phyloP scores from a whole-genome alignment of 139 green algal genomes.

The Chlamydomonas eustigma region DNA sequence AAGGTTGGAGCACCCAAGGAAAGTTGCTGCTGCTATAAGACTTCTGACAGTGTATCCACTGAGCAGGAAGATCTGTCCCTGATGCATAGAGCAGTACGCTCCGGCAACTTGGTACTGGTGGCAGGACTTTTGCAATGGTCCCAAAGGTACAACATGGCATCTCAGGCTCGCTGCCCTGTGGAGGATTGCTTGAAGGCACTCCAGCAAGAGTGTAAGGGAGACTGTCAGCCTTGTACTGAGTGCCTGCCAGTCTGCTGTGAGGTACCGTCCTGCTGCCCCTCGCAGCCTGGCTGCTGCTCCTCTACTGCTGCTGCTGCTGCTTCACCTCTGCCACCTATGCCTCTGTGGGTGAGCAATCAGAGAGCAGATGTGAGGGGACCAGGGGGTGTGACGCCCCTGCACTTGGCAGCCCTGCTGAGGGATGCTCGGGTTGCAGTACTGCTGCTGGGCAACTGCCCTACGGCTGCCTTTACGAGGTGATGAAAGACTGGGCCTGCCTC shows the following conservation, averaged over 20 bases:
- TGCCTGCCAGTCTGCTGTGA: not conserved
- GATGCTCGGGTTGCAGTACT: constrained; percentile 37
- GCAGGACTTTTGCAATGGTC: constrained; percentile 36
- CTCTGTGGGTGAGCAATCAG: constrained; percentile 29
- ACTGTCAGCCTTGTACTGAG: too few species aligned
- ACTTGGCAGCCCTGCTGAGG: constrained; percentile 43
- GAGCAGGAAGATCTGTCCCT: constrained; percentile 23
- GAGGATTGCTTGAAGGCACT: too few species aligned
- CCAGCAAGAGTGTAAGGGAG: too few species aligned
- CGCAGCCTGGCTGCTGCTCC: not conserved
- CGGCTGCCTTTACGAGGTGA: constrained; percentile 34
- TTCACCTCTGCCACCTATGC: not conserved
- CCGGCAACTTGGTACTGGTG: constrained; percentile 31
- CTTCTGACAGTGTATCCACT: too few species aligned
- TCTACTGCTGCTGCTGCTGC: not conserved
- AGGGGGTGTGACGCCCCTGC: constrained; percentile 47
- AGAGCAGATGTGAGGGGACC: constrained; percentile 29
- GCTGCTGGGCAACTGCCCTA: constrained; percentile 36
- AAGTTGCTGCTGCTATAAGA: too few species aligned
- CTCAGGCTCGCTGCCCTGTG: too few species aligned
- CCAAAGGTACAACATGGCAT: not conserved
- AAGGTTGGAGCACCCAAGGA: too few species aligned
- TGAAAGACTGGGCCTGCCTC: not conserved
- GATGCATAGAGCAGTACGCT: constrained; percentile 41
- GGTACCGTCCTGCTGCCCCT: not conserved